phyloP scores from a whole-genome alignment of 1,284 basidiomycete species.

The Psilocybe mexicana region DNA sequence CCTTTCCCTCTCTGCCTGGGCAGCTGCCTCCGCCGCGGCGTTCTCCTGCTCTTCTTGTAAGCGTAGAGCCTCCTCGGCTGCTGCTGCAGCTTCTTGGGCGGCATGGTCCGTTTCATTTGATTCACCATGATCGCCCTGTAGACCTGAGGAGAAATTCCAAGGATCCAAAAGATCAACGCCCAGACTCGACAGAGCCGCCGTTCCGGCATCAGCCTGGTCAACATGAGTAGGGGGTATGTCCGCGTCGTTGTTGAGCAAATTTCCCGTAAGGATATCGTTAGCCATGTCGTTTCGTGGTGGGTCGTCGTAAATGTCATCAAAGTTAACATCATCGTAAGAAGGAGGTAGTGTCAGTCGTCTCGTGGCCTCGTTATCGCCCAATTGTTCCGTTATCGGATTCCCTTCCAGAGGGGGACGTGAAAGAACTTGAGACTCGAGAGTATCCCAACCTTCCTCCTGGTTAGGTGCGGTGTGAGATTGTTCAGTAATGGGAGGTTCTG shows the following conservation, averaged over 20 bases:
- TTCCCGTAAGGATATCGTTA: background rate
- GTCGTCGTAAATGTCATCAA: slow-evolving; percentile 28
- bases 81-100: slow-evolving; percentile 1
- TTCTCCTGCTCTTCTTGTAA: slow-evolving; percentile 7
- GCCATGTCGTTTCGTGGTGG: background rate
- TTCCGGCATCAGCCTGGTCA: background rate
- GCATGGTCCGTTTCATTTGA: background rate
- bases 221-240: slow-evolving; percentile 1
- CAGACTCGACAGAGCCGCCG: background rate
- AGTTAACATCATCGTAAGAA: slow-evolving; percentile 15
- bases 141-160: background rate
- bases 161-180: background rate
- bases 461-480: background rate
- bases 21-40: slow-evolving; percentile 1
- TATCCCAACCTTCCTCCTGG: slow-evolving; percentile 14
- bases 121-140: background rate
- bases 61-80: background rate
- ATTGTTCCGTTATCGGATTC: background rate
- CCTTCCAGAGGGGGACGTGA: background rate
- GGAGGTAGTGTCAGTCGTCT: slow-evolving; percentile 19
- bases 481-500: slow-evolving; percentile 2
- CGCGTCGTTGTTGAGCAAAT: slow-evolving; percentile 3
- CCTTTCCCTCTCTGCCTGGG: slow-evolving; percentile 4
- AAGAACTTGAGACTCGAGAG: slow-evolving; percentile 13
- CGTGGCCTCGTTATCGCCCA: background rate